Evolutionary conservation across 2,329 filamentous ascomycete genomes (phyloP).

Genomic region (Fusarium sp.): DNA sequence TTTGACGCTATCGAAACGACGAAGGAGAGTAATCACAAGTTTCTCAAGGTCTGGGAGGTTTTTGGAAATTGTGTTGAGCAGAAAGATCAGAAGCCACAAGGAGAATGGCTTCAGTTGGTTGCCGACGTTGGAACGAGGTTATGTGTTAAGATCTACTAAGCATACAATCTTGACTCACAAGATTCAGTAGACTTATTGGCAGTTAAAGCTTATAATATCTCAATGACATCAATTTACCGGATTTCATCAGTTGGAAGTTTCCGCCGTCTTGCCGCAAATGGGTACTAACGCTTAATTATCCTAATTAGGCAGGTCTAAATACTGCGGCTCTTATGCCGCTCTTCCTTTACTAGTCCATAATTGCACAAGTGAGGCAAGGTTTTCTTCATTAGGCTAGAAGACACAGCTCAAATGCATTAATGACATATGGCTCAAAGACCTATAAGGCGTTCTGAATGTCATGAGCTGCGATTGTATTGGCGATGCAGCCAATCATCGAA

Average conservation of each 20-base stretch:
- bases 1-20: constrained; percentile 34
- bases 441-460: rapidly evolving
- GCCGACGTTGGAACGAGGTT: not conserved
- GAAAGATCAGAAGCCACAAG: constrained; percentile 12
- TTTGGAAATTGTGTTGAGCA: constrained; percentile 34
- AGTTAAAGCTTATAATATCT: too few species aligned
- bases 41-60: constrained; percentile 43
- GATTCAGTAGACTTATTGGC: too few species aligned
- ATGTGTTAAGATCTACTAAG: not conserved
- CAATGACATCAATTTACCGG: not conserved
- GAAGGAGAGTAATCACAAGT: constrained; percentile 35
- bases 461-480: not conserved
- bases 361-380: not conserved
- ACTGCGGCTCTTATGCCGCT: not conserved
- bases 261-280: too few species aligned
- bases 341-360: not conserved
- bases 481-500: rapidly evolving
- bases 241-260: too few species aligned
- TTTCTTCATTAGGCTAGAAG: not conserved
- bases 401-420: not conserved
- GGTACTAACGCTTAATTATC: not conserved
- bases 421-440: not conserved
- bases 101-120: constrained; percentile 28
- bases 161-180: too few species aligned
- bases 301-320: not conserved